Base-by-base conservation (phyloP, 768 basidiomycete species). In the Sistotremastrum niveocremeum region DNA sequence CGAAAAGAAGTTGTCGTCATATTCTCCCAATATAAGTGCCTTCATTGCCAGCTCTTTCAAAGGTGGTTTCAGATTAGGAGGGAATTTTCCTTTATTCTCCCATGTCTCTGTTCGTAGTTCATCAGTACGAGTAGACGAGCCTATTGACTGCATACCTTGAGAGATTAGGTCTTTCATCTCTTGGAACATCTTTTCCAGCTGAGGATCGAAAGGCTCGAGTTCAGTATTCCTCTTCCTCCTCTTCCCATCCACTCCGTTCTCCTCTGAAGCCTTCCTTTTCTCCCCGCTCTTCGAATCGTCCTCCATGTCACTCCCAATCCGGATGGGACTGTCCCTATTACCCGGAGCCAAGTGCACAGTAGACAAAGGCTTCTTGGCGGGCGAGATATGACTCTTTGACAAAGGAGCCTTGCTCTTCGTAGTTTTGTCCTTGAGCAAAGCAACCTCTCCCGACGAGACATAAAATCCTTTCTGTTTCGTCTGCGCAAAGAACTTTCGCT, bases 401-500 rank as follows among this genome's bases (percentile, higher is more conserved):
- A 20, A 20, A 20, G 20, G 20, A 20, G 31, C 44, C 41, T 6
- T 42, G 20, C 20, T 20, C 20, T 20, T 20, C 20, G 20, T 20
- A 20, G 20, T 62, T 66, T 78, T 80, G 65, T 90, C 84, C 58
- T 84, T 84, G 55, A 89, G 67, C 8, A 97, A 60, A 3, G 88
- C 88, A 9, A 97, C 84, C 56, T 87, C 82, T 2, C 91, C 91
- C 33, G 75, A 75, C 5, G 83, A 85, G 7, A 97, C 91, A 57
- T 91, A 94, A 68, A 93, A 95, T 1, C 88, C 89, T 48, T 84
- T 79, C 56, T 93, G 88, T 61, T 84, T 88, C 4, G 93, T 94
- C 61, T 88, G 81, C 4, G 84, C 88, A 55, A 91, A 85, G 64
- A 75, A 88, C 2, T 84, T 90, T 4, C 94, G 81, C 58, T 93